Percentiles rank a stretch among this genome's conserved stretches.
These are phyloP conservation scores for Spathaspora gorwiae DNA, from an alignment of 805 yeast species.

Conservation along the genomic window DNA sequence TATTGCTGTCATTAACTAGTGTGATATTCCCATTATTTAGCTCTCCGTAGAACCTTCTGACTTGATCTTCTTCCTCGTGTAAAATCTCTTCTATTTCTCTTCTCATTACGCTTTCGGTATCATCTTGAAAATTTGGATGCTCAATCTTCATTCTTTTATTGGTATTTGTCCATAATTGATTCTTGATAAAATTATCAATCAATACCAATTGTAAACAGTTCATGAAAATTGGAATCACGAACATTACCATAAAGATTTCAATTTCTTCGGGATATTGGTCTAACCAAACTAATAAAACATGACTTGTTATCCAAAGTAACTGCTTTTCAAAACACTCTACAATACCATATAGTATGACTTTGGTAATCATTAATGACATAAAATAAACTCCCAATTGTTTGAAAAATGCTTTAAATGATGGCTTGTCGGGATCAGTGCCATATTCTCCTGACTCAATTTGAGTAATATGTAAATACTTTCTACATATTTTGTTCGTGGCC, in stretches of 20 bases:
- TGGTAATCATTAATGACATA: slow-evolving; percentile 60
- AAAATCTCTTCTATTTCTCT: slow-evolving; percentile 7
- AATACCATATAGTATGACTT: slow-evolving; percentile 53
- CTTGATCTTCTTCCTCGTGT: slow-evolving; percentile 1
- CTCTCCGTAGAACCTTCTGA: background rate
- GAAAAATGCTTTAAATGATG: slow-evolving; percentile 47
- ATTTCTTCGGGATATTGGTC: slow-evolving; percentile 67
- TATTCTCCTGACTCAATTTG: slow-evolving; percentile 54
- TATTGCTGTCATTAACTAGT: background rate
- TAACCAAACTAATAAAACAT: slow-evolving; percentile 78
- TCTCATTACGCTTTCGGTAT: slow-evolving; percentile 10
- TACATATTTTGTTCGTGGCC: slow-evolving; percentile 38
- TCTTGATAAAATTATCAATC: slow-evolving; percentile 69
- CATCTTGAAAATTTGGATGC: slow-evolving; percentile 7
- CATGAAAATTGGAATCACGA: slow-evolving; percentile 70
- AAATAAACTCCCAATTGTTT: slow-evolving; percentile 73
- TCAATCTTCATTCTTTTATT: slow-evolving; percentile 18
- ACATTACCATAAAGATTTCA: slow-evolving; percentile 83
- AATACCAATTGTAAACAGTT: slow-evolving; percentile 70
- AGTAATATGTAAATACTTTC: slow-evolving; percentile 37
- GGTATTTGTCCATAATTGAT: slow-evolving; percentile 37
- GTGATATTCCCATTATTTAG: background rate
- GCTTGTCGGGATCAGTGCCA: slow-evolving; percentile 59
- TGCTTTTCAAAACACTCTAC: slow-evolving; percentile 63
- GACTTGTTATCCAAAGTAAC: slow-evolving; percentile 52